Conservation (phyloP, 176 grass and related monocot species). For the Zizania latifolia region DNA sequence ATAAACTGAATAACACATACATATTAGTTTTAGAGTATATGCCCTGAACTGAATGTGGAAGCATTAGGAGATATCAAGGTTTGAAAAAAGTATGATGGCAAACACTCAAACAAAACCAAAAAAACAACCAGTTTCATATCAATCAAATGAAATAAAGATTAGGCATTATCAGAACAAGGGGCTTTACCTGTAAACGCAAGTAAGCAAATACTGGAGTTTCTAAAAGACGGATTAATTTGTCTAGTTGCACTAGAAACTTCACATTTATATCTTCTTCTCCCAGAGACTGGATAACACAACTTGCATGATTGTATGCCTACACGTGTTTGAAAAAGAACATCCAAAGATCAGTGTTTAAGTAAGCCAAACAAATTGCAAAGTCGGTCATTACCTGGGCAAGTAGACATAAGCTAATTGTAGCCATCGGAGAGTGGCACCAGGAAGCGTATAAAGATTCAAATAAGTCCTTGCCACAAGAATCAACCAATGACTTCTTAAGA, state of each 20-base stretch:
- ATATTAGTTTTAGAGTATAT: conserved; percentile 7
- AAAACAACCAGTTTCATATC: neutral
- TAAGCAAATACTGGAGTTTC: conserved; percentile 99
- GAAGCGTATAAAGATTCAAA: conserved; percentile 84
- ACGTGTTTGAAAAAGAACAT: conserved; percentile 26
- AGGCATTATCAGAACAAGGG: neutral
- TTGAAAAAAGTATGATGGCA: neutral
- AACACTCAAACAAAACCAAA: neutral
- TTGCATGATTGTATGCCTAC: conserved; percentile 90
- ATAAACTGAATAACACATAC: conserved; percentile 7
- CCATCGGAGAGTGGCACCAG: conserved; percentile 96
- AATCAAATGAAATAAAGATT: neutral
- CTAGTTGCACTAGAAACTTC: conserved; percentile 90
- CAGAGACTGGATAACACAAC: conserved; percentile 86
- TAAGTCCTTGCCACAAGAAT: conserved; percentile 79
- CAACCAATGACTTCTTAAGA: conserved; percentile 78
- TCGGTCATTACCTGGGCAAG: conserved; percentile 69
- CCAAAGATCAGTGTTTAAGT: conserved; percentile 27
- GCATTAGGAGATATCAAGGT: neutral
- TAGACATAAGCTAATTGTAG: conserved; percentile 89
- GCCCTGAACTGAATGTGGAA: conserved; percentile 14
- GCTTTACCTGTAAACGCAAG: conserved; percentile 84
- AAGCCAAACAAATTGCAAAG: conserved; percentile 35
- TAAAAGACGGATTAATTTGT: conserved; percentile 85
- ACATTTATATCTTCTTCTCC: conserved; percentile 95